These are phyloP conservation scores for Diaporthe citriasiana DNA, from an alignment of 2,329 filamentous ascomycete species.

Conservation along the genomic window DNA sequence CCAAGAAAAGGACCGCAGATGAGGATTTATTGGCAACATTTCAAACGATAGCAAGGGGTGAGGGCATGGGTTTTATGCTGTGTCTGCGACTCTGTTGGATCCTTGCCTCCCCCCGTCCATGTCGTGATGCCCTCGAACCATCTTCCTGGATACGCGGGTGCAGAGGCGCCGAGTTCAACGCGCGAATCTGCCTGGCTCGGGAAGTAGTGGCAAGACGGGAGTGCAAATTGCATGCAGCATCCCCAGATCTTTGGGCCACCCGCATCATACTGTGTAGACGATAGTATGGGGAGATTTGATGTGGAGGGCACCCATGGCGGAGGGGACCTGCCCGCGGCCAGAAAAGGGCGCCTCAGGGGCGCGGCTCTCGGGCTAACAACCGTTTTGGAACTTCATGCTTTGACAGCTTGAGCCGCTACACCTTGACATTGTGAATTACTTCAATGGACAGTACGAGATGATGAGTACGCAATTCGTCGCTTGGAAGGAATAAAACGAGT, in stretches of 20 bases:
- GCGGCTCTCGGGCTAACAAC: neutral
- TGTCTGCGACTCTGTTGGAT: neutral
- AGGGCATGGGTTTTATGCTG: neutral
- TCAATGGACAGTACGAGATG: neutral
- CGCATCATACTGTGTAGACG: constrained; percentile 18
- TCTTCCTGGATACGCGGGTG: constrained; percentile 1
- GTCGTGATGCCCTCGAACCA: constrained; percentile 6
- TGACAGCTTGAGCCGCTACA: neutral
- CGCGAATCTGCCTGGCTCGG: neutral
- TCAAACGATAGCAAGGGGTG: neutral
- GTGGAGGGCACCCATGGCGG: constrained; percentile 1
- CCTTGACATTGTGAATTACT: neutral
- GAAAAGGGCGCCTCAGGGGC: constrained; percentile 3
- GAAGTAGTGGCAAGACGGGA: neutral
- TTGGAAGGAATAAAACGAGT: neutral
- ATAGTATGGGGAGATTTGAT: constrained; percentile 5
- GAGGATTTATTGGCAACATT: neutral
- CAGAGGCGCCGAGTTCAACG: constrained; percentile 6
- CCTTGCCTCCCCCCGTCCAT: neutral
- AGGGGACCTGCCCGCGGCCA: constrained; percentile 32
- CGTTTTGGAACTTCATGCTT: neutral
- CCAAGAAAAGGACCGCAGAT: neutral
- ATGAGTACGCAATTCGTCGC: neutral
- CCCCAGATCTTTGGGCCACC: neutral
- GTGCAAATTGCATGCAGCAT: constrained; percentile 5